phyloP scores from a whole-genome alignment of 2,329 filamentous ascomycete genomes.

The Fusarium udum region DNA sequence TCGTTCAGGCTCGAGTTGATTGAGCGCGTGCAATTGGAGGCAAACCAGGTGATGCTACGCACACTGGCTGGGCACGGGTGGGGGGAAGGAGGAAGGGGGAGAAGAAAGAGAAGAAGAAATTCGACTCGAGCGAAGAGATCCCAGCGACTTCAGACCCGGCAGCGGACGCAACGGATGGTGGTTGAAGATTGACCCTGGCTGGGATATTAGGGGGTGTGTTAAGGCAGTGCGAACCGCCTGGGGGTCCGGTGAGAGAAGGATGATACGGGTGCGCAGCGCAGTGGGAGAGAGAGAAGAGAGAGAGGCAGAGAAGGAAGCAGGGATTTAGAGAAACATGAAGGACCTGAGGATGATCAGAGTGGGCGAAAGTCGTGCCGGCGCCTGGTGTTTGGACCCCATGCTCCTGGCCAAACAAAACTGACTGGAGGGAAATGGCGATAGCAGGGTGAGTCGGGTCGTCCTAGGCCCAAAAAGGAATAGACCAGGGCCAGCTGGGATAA shows the following conservation, averaged over 20 bases:
- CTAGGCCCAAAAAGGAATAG: slow-evolving; percentile 20
- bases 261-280: slow-evolving; percentile 8
- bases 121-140: slow-evolving; percentile 23
- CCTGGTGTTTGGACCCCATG: slow-evolving; percentile 42
- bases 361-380: slow-evolving; percentile 31
- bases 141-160: slow-evolving; percentile 28
- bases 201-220: slow-evolving; percentile 33
- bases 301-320: slow-evolving; percentile 5
- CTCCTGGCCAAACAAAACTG: slow-evolving; percentile 24
- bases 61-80: slow-evolving; percentile 41
- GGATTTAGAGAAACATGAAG: slow-evolving; percentile 29
- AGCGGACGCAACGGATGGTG: slow-evolving; percentile 22
- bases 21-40: slow-evolving; percentile 33
- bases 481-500: slow-evolving; percentile 25
- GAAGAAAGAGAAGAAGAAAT: slow-evolving; percentile 26
- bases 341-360: slow-evolving; percentile 33
- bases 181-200: slow-evolving; percentile 26
- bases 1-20: slow-evolving; percentile 32
- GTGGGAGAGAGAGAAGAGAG: slow-evolving; percentile 6
- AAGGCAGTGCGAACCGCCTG: slow-evolving; percentile 22
- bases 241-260: slow-evolving; percentile 1
- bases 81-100: slow-evolving; percentile 7
- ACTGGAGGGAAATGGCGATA: slow-evolving; percentile 41
- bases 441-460: slow-evolving; percentile 30
- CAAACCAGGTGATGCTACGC: slow-evolving; percentile 39